Conservation (phyloP, 2,329 filamentous ascomycete genomes). For the Curvularia hawaiiensis region DNA sequence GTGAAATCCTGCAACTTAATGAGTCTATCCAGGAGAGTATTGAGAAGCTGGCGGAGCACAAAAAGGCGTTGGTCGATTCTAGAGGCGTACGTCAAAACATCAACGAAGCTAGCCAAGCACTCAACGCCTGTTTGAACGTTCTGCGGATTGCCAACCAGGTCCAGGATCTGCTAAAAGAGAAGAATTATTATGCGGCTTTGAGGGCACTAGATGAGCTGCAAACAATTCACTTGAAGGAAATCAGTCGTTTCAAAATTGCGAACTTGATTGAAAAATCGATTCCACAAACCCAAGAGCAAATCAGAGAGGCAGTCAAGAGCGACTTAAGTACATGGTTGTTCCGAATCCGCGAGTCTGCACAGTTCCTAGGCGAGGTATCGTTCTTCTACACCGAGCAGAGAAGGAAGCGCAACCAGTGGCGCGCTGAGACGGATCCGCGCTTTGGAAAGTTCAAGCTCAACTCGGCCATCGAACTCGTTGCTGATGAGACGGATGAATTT, state of each 20-base stretch:
- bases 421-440: slow-evolving; percentile 75
- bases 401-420: slow-evolving; percentile 79
- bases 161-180: slow-evolving; percentile 87
- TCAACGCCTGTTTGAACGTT: slow-evolving; percentile 91
- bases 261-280: slow-evolving; percentile 96
- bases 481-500: slow-evolving; percentile 94
- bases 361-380: slow-evolving; percentile 93
- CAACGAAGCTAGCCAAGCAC: slow-evolving; percentile 84
- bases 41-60: slow-evolving; percentile 91
- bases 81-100: slow-evolving; percentile 93
- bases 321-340: slow-evolving; percentile 98
- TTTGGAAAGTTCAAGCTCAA: slow-evolving; percentile 88
- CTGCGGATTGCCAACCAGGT: slow-evolving; percentile 91
- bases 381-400: slow-evolving; percentile 95
- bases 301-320: slow-evolving; percentile 95
- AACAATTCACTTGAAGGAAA: slow-evolving; percentile 93
- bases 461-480: slow-evolving; percentile 92
- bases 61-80: slow-evolving; percentile 91
- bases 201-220: slow-evolving; percentile 94
- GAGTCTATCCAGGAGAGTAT: slow-evolving; percentile 95
- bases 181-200: slow-evolving; percentile 93
- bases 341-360: slow-evolving; percentile 91
- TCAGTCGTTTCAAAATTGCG: slow-evolving; percentile 92
- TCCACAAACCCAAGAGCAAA: slow-evolving; percentile 86
- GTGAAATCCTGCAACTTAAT: slow-evolving; percentile 90